Base-by-base conservation (phyloP, 2,329 filamentous ascomycete genomes). In the Penicillium sp. region DNA sequence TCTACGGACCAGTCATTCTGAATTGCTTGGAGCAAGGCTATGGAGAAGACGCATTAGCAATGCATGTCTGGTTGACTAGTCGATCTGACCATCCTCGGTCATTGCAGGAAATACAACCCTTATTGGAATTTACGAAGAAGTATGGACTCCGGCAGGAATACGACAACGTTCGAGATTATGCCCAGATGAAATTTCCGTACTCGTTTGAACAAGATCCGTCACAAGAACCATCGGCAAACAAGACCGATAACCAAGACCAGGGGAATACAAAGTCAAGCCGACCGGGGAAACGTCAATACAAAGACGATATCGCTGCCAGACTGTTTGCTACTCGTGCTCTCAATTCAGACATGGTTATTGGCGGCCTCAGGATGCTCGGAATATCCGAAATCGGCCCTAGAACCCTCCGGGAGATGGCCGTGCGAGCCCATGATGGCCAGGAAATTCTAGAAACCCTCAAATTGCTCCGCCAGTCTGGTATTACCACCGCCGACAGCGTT, bases 301-400 rank as follows among this genome's bases (percentile, higher is more conserved):
- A 84, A 66, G 90, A 95, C 70, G 75, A 79, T 0, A 82, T 96
- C 29, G 88, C 90, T 19, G 89, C 92, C n/a, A 84, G 87, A 61
- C 86, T 91, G 77, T 93, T 96, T 70, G 92, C 92, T 10, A 89
- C 87, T 1, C 87, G 81, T 56, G 89, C 90, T 72, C 82, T 95
- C 22, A 84, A 87, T 1, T 79, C 92, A 10, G 86, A 93, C 55
- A 84, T 88, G 62, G 85, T 91, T 26, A 85, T 96, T 53, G 84
- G 84, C 33, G 82, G 90, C 7, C 77, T 95, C 19, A 80, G 83
- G 55, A 85, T 89, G 65, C 83, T 96, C 51, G 90, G 90, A 2
- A 78, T 96, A 5, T 80, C 85, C 48, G 78, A 80, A 35, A 88
- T 96, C 60, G 92, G 92, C 0, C 88, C 91, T 0, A 77, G 89